Evolutionary conservation across 495 filamentous ascomycete genomes (phyloP).

Genomic region (Podospora comata): DNA sequence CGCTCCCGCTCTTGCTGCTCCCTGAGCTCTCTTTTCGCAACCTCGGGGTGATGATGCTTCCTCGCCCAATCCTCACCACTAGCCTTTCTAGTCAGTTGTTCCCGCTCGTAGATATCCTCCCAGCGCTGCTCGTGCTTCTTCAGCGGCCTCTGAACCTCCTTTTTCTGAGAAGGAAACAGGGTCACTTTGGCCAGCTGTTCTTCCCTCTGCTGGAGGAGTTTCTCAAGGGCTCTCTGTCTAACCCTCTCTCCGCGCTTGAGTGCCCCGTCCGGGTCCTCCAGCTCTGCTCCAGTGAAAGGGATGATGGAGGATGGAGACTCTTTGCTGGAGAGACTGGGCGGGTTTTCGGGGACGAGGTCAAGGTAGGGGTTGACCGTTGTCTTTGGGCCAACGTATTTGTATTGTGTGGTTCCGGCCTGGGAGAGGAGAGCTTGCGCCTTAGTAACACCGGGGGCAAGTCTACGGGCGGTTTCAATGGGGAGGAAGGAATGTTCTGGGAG

Average conservation of each 20-base stretch:
- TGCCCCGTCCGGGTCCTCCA: background rate
- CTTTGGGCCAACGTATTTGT: background rate
- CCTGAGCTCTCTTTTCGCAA: background rate
- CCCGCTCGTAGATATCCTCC: background rate
- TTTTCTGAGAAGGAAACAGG: background rate
- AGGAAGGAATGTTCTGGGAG: background rate
- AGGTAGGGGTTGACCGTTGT: background rate
- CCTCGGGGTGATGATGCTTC: background rate
- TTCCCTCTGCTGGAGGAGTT: background rate
- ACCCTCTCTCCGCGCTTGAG: background rate
- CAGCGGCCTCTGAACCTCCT: background rate
- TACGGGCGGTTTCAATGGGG: background rate
- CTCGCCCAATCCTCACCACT: background rate
- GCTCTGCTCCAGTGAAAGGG: background rate
- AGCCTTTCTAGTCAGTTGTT: background rate
- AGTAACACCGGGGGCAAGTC: background rate
- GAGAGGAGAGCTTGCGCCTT: background rate
- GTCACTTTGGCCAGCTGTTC: background rate
- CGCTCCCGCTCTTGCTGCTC: background rate
- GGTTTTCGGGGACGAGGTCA: background rate
- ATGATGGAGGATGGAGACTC: background rate
- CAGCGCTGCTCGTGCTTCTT: background rate
- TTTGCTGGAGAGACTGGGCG: background rate
- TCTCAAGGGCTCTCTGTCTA: background rate
- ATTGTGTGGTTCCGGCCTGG: background rate